These are phyloP conservation scores for Xylaria sp. DNA, from an alignment of 2,329 filamentous ascomycete species.

Conservation along the genomic window DNA sequence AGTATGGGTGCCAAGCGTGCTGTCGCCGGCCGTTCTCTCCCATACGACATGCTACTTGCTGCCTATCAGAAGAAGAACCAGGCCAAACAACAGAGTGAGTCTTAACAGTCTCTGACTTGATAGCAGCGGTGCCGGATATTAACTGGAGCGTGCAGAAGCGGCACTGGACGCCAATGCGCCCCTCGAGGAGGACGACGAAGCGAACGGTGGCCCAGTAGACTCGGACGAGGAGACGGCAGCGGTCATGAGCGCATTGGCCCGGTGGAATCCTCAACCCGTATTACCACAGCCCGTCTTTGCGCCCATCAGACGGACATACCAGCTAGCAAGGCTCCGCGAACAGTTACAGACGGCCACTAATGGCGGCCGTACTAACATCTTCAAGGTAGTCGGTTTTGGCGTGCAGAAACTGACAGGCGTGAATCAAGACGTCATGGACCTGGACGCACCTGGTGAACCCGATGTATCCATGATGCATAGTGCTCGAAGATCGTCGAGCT, in stretches of 20 bases:
- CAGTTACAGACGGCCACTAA: slow-evolving; percentile 75
- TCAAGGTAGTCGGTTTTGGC: slow-evolving; percentile 68
- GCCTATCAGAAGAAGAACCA: slow-evolving; percentile 98
- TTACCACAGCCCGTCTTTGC: slow-evolving; percentile 72
- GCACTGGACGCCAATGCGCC: slow-evolving; percentile 95
- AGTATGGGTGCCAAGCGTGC: slow-evolving; percentile 94
- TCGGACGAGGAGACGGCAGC: slow-evolving; percentile 93
- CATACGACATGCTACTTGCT: slow-evolving; percentile 90
- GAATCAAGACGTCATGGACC: slow-evolving; percentile 57
- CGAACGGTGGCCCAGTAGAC: slow-evolving; percentile 83
- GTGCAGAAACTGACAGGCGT: slow-evolving; percentile 64
- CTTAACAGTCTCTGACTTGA: background rate
- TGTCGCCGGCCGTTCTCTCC: slow-evolving; percentile 85
- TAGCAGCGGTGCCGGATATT: background rate
- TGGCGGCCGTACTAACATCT: slow-evolving; percentile 72
- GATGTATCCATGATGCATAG: slow-evolving; percentile 58
- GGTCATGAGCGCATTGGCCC: slow-evolving; percentile 83
- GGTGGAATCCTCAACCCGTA: slow-evolving; percentile 82
- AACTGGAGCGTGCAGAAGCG: slow-evolving; percentile 70
- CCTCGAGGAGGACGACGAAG: slow-evolving; percentile 85
- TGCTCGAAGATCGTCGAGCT: slow-evolving; percentile 58
- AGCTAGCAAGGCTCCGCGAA: slow-evolving; percentile 71
- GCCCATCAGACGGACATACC: slow-evolving; percentile 72
- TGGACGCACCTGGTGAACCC: slow-evolving; percentile 67
- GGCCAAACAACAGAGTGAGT: slow-evolving; percentile 93